These are phyloP conservation scores for Orbilia quercus DNA, from an alignment of 2,329 filamentous ascomycete species.

Conservation along the genomic window DNA sequence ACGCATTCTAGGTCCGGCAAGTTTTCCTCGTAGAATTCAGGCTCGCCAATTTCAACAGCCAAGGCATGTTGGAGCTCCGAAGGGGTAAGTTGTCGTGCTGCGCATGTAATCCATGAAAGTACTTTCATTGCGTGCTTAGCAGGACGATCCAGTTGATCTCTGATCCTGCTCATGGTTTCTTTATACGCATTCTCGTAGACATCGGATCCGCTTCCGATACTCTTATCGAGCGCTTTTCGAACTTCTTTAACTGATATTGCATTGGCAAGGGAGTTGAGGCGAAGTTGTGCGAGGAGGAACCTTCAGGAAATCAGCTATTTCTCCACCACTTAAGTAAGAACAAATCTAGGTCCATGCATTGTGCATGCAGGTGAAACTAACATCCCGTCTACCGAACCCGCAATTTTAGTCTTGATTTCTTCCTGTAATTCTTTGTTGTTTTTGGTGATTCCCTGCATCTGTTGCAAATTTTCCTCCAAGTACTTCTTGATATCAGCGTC, in stretches of 20 bases:
- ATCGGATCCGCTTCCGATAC: not conserved
- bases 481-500: slow-evolving; percentile 13
- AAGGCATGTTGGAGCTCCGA: slow-evolving; percentile 28
- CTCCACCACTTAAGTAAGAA: not conserved
- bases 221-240: slow-evolving; percentile 62
- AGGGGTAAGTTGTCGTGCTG: slow-evolving; percentile 13
- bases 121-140: not conserved
- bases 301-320: not conserved
- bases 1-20: not conserved
- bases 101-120: slow-evolving; percentile 18
- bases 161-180: slow-evolving; percentile 12
- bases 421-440: not conserved
- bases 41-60: slow-evolving; percentile 7
- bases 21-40: slow-evolving; percentile 13
- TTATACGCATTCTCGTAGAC: slow-evolving; percentile 17
- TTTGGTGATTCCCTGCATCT: not conserved
- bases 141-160: not conserved
- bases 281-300: slow-evolving; percentile 21
- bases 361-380: not conserved
- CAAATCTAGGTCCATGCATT: too few relatives aligned
- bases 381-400: slow-evolving; percentile 19
- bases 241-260: slow-evolving; percentile 46
- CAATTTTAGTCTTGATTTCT: slow-evolving; percentile 1
- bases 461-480: not conserved
- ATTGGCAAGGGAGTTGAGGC: not conserved